Evolutionary conservation across 2,329 filamentous ascomycete species (phyloP).

Genomic region (Apiospora phragmitis): DNA sequence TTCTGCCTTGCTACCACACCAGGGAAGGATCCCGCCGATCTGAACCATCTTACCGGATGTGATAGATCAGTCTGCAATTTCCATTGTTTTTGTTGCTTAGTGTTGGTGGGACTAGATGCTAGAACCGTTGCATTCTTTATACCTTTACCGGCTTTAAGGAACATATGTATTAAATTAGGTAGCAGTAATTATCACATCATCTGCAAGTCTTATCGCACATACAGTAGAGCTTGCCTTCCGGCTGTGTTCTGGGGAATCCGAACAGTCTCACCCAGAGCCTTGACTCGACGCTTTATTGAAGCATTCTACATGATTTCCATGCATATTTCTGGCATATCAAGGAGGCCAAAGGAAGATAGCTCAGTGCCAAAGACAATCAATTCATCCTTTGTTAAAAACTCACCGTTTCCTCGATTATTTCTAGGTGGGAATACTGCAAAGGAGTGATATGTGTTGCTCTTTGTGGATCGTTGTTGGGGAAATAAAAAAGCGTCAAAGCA

Average conservation of each 20-base stretch:
- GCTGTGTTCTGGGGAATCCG: too few species aligned
- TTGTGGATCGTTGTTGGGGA: background rate
- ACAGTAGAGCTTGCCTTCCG: too few species aligned
- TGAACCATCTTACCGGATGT: background rate
- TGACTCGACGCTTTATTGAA: too few species aligned
- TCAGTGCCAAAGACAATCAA: too few species aligned
- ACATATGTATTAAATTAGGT: background rate
- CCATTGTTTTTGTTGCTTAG: background rate
- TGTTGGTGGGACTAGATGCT: background rate
- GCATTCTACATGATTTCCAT: background rate
- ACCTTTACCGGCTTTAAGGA: background rate
- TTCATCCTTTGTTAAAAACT: background rate
- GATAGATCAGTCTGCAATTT: background rate
- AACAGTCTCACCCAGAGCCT: background rate
- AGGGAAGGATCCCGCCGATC: background rate
- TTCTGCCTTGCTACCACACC: background rate
- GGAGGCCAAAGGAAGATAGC: background rate
- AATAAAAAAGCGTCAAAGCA: background rate
- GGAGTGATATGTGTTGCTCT: background rate
- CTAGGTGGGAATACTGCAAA: background rate
- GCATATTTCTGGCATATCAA: background rate
- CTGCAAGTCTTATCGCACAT: background rate
- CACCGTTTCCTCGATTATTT: background rate
- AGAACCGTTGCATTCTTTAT: background rate
- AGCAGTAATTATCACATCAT: too few species aligned